These are phyloP conservation scores for Bolboschoenus planiculmis DNA, from an alignment of 176 grass and related monocot genomes.

Conservation along the genomic window DNA sequence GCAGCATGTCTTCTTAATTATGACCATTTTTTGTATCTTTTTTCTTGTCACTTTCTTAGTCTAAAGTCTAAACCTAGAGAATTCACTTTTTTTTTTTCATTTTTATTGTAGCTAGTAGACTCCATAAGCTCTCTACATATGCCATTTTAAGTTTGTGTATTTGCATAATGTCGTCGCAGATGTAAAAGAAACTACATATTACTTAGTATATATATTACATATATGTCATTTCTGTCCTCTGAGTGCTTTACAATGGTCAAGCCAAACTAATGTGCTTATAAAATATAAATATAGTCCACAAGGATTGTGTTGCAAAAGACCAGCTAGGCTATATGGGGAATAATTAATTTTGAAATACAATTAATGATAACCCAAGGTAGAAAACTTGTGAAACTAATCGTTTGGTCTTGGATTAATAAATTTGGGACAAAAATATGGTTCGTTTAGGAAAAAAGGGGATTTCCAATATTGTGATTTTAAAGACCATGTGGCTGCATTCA, in stretches of 20 bases:
- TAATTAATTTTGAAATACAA: background rate
- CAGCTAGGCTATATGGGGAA: background rate
- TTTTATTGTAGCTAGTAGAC: background rate
- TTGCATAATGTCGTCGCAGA: too few species aligned
- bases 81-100: background rate
- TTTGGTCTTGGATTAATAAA: background rate
- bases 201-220: too few species aligned
- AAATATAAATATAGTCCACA: too few species aligned
- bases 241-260: too few species aligned
- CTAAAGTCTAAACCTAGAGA: background rate
- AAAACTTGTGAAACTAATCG: background rate
- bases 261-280: too few species aligned
- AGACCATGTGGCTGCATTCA: too few species aligned
- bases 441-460: too few species aligned
- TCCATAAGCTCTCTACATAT: background rate
- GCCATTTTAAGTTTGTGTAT: background rate
- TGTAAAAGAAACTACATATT: too few species aligned
- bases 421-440: too few species aligned
- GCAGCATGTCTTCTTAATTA: constrained; percentile 19
- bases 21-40: background rate
- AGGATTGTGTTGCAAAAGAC: background rate
- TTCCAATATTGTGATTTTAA: too few species aligned
- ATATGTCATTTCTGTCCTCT: too few species aligned
- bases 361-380: background rate
- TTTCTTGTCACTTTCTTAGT: background rate